Conservation (phyloP, 179 eudicot species). For the Sideroxylon spinosum region DNA sequence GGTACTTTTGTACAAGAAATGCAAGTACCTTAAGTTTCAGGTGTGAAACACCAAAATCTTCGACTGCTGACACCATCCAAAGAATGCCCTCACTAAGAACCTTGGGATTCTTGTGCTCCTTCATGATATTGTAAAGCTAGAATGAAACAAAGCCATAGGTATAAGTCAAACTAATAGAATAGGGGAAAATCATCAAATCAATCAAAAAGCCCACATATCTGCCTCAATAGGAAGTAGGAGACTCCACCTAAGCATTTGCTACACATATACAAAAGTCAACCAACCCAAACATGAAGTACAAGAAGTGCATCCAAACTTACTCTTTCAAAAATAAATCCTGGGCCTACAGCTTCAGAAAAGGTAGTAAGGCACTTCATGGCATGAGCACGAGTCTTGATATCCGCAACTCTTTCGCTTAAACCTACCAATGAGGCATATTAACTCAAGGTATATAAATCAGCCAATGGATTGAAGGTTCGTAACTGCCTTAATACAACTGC, state of each 20-base stretch:
- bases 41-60: conserved; percentile 87
- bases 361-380: conserved; percentile 93
- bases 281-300: conserved; percentile 13
- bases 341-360: conserved; percentile 89
- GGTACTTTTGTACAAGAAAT: neutral
- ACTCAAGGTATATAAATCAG: neutral
- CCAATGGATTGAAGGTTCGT: neutral
- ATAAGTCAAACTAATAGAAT: neutral
- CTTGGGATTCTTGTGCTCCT: conserved; percentile 99
- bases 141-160: conserved; percentile 5
- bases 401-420: conserved; percentile 93
- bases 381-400: conserved; percentile 87
- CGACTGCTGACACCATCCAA: conserved; percentile 97
- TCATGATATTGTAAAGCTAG: conserved; percentile 85
- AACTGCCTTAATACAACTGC: neutral
- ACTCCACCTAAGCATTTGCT: conserved; percentile 9
- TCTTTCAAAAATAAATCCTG: conserved; percentile 91
- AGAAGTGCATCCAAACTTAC: conserved; percentile 36
- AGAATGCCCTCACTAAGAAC: conserved; percentile 88
- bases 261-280: too few relatives aligned
- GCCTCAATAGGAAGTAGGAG: conserved; percentile 4
- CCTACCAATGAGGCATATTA: conserved; percentile 39
- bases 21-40: conserved; percentile 73
- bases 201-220: neutral
- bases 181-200: neutral